Percentiles rank a stretch among this genome's conserved stretches.
Evolutionary conservation across 176 grass and related monocot species (phyloP).

Genomic region (Carex kokanica): DNA sequence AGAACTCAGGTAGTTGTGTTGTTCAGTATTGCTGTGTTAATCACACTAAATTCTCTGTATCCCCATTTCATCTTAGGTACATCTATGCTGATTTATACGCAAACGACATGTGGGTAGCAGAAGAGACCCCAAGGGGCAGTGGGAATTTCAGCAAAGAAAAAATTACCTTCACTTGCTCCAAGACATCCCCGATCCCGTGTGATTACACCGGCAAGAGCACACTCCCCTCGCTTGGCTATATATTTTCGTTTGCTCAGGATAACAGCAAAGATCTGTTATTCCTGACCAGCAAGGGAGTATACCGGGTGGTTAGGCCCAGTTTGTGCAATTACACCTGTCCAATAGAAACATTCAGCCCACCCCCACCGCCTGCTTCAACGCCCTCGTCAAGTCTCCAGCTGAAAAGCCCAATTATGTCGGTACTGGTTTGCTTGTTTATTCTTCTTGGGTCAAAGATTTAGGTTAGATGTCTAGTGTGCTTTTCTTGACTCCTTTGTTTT

Average conservation of each 20-base stretch:
- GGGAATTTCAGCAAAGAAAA: constrained; percentile 39
- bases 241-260: constrained; percentile 72
- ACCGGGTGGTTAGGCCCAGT: constrained; percentile 48
- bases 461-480: not conserved
- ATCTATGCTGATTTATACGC: constrained; percentile 75
- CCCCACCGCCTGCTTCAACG: constrained; percentile 5
- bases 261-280: constrained; percentile 56
- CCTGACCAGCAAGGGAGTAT: constrained; percentile 74
- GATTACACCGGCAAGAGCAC: not conserved
- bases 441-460: not conserved
- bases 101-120: constrained; percentile 42
- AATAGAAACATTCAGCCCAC: constrained; percentile 40
- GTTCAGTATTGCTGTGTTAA: not conserved
- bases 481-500: not conserved
- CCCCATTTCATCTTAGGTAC: constrained; percentile 50
- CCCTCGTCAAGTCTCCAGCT: not conserved
- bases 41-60: not conserved
- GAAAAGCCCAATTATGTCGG: not conserved
- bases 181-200: constrained; percentile 54
- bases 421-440: not conserved
- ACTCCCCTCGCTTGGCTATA: constrained; percentile 45
- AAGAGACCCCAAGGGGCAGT: constrained; percentile 46
- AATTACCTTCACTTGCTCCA: constrained; percentile 52
- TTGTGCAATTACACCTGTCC: constrained; percentile 20
- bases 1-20: not conserved